phyloP scores from a whole-genome alignment of 768 basidiomycete species.

The Leccinum boreale region DNA sequence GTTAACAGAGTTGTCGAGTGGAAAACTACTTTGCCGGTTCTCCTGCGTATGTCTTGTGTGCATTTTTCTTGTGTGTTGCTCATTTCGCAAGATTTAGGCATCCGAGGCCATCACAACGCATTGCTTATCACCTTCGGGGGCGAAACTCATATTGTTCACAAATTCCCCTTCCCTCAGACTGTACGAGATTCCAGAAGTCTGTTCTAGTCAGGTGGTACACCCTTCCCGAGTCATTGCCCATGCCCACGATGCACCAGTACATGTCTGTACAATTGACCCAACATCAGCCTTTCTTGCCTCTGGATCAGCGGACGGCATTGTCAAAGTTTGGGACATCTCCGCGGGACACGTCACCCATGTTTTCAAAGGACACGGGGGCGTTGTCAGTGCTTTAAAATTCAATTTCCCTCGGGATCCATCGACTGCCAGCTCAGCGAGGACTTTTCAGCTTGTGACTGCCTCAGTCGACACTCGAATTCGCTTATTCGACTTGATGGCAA shows the following conservation, averaged over 20 bases:
- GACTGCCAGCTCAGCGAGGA: constrained; percentile 41
- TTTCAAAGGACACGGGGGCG: constrained; percentile 97
- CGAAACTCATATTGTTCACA: constrained; percentile 77
- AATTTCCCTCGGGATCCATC: constrained; percentile 68
- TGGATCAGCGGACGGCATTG: constrained; percentile 93
- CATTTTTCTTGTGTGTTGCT: neutral
- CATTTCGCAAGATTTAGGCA: constrained; percentile 53
- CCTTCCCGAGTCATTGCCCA: constrained; percentile 75
- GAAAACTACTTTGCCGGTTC: constrained; percentile 76
- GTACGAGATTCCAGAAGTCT: constrained; percentile 67
- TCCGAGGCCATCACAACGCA: constrained; percentile 81
- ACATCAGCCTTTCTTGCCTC: constrained; percentile 91
- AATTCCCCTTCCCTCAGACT: constrained; percentile 77
- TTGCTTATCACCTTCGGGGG: constrained; percentile 72
- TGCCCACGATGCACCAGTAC: constrained; percentile 92
- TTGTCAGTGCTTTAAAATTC: constrained; percentile 87
- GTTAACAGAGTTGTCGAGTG: constrained; percentile 74
- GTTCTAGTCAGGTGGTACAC: constrained; percentile 49
- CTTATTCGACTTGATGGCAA: constrained; percentile 82
- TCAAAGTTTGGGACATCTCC: constrained; percentile 93
- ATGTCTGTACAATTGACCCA: constrained; percentile 81
- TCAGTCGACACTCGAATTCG: constrained; percentile 90
- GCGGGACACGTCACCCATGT: constrained; percentile 91
- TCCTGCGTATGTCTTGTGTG: constrained; percentile 59
- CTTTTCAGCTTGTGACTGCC: constrained; percentile 83